Conservation (phyloP, 2,329 filamentous ascomycete genomes). For the Phaeosphaeria sp. region DNA sequence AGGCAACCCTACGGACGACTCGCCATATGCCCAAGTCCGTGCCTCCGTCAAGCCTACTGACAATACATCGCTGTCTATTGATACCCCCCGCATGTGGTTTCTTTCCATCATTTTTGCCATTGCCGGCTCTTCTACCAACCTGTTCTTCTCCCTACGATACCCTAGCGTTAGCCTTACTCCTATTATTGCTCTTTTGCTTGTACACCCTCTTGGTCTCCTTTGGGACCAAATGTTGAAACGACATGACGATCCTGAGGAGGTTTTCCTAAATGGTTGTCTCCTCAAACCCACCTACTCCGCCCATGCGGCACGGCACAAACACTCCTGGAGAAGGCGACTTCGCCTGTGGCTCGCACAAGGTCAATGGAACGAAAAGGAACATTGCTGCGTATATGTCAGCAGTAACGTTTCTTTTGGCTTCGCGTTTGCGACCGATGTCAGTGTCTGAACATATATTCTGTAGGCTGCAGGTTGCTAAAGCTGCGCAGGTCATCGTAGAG, state of each 20-base stretch:
- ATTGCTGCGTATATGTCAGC: slow-evolving; percentile 87
- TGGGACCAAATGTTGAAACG: slow-evolving; percentile 78
- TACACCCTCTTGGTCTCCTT: slow-evolving; percentile 80
- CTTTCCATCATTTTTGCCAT: slow-evolving; percentile 81
- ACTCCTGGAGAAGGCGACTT: slow-evolving; percentile 50
- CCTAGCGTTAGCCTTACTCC: slow-evolving; percentile 89
- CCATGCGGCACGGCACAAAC: slow-evolving; percentile 12
- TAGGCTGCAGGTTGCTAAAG: slow-evolving; percentile 14
- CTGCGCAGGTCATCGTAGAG: slow-evolving; percentile 75
- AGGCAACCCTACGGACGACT: slow-evolving; percentile 69
- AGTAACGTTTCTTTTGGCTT: slow-evolving; percentile 91
- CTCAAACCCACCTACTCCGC: slow-evolving; percentile 20
- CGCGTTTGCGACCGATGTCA: slow-evolving; percentile 82
- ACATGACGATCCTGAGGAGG: slow-evolving; percentile 60
- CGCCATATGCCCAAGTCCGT: slow-evolving; percentile 78
- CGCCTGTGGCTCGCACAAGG: slow-evolving; percentile 81
- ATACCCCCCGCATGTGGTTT: slow-evolving; percentile 86
- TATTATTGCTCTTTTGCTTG: slow-evolving; percentile 83
- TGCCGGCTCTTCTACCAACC: slow-evolving; percentile 80
- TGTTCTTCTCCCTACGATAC: slow-evolving; percentile 90
- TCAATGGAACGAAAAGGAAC: slow-evolving; percentile 86
- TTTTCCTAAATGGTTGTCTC: slow-evolving; percentile 65
- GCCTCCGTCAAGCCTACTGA: slow-evolving; percentile 80
- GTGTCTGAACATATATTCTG: slow-evolving; percentile 12
- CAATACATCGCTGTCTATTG: slow-evolving; percentile 79